These are phyloP conservation scores for Arctium lappa DNA, from an alignment of 129 eudicot genomes.

Conservation along the genomic window DNA sequence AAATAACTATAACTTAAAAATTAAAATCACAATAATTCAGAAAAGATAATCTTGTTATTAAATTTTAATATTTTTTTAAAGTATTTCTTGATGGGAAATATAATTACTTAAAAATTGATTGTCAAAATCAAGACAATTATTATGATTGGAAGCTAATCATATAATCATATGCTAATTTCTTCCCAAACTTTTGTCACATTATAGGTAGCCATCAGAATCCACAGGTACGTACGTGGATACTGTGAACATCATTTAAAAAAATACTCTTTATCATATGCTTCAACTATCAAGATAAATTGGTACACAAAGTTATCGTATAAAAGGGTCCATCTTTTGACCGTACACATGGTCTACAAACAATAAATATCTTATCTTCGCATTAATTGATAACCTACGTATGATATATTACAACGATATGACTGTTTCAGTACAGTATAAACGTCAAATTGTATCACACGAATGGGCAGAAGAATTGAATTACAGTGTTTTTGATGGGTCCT, in stretches of 20 bases:
- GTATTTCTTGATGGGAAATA: neutral
- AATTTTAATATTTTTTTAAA: neutral
- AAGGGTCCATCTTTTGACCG: slow-evolving; percentile 27
- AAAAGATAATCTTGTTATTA: neutral
- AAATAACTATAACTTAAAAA: neutral
- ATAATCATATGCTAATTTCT: neutral
- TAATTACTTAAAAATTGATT: neutral
- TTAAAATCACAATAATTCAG: neutral
- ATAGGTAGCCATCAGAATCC: neutral
- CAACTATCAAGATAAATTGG: neutral
- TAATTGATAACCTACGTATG: slow-evolving; percentile 17
- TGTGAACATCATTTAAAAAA: neutral
- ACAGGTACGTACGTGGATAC: neutral
- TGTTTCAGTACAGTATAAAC: neutral
- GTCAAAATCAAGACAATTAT: slow-evolving; percentile 16
- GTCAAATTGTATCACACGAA: slow-evolving; percentile 25
- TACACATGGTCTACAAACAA: slow-evolving; percentile 20
- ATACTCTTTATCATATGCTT: neutral
- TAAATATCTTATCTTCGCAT: slow-evolving; percentile 20
- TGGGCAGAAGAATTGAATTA: slow-evolving; percentile 15
- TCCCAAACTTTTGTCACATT: neutral
- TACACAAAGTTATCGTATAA: neutral
- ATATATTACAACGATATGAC: neutral
- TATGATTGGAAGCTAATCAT: slow-evolving; percentile 11
- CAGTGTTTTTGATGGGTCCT: slow-evolving; percentile 21